Evolutionary conservation across 2,329 filamentous ascomycete genomes (phyloP).

Genomic region (Colletotrichum eremochloae): DNA sequence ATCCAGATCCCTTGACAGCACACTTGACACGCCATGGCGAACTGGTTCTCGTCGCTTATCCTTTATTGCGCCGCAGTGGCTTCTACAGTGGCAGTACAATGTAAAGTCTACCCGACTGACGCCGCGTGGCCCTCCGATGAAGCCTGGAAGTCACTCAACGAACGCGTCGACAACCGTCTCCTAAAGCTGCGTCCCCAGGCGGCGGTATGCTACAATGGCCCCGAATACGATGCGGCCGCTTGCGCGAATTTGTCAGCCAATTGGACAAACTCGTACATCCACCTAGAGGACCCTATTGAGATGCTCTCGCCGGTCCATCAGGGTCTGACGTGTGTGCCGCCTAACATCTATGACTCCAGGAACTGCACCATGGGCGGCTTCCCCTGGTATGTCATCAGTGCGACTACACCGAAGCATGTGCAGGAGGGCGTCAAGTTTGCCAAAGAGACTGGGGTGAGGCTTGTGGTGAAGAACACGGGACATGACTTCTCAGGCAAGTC

Average conservation of each 20-base stretch:
- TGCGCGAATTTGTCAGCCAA: conserved; percentile 22
- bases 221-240: conserved; percentile 8
- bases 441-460: conserved; percentile 22
- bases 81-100: not conserved
- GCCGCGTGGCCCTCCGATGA: conserved; percentile 15
- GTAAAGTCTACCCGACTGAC: conserved; percentile 26
- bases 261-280: conserved; percentile 26
- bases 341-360: conserved; percentile 25
- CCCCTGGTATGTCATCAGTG: conserved; percentile 30
- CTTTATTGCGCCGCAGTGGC: not conserved
- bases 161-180: conserved; percentile 14
- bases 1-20: too few species aligned
- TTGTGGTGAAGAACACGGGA: conserved; percentile 33
- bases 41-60: not conserved
- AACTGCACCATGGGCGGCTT: conserved; percentile 36
- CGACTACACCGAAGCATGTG: conserved; percentile 10
- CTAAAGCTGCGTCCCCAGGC: conserved; percentile 25
- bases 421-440: conserved; percentile 33
- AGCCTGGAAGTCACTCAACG: conserved; percentile 12
- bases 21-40: not conserved
- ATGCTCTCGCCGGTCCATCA: conserved; percentile 31
- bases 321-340: conserved; percentile 31
- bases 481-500: conserved; percentile 33
- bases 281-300: conserved; percentile 29
- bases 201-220: conserved; percentile 27